Base-by-base conservation (phyloP, 352 stramenopile species). In the Nothophytophthora sp. region DNA sequence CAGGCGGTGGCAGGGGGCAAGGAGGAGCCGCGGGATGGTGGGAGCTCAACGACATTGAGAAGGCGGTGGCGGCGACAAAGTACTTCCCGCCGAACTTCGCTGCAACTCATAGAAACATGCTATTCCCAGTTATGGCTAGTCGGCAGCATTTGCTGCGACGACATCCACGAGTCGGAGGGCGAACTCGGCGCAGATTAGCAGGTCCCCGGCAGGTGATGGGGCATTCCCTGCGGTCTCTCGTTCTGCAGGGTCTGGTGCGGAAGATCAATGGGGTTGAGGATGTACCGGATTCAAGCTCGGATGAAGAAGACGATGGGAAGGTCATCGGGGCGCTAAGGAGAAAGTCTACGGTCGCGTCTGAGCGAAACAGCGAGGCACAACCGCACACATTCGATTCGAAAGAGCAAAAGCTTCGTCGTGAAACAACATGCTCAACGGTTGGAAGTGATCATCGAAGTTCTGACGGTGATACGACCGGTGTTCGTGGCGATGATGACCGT, bases 41-140 rank as follows among this genome's bases (percentile, higher is more conserved):
- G 81, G 73, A 81, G 28, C 54, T 92, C 3, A 89, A 68, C 23
- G 81, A 90, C 13, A 63, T 81, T n/a, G 81, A 92, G 44, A 59
- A 55, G 40, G 63, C 73, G 24, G 73, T 89, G 12, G 70, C 67
- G 0, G 39, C 55, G 10, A 55, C 66, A 6, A 80, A 74, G 30
- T 92, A 85, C 33, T 70, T 73, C 5, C 60, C 79, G 0, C 32
- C 50, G 2, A 72, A 76, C 16, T 85, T 81, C 36, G 39, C 45
- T 23, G 28, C 34, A 50, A 43, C 43, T 42, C 39, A 55, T 30
- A 57, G 78, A 13, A 70, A 77, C 20, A 54, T 66, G 3, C 51
- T 89, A 16, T 55, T 60, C 22, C 76, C 81, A 1, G 33, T 92
- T 6, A 36, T 62, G 6, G 68, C 51, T 9, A 79, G 61, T 55